Conservation (phyloP, 805 yeast genomes). For the Zygoascus ofunaensis region DNA sequence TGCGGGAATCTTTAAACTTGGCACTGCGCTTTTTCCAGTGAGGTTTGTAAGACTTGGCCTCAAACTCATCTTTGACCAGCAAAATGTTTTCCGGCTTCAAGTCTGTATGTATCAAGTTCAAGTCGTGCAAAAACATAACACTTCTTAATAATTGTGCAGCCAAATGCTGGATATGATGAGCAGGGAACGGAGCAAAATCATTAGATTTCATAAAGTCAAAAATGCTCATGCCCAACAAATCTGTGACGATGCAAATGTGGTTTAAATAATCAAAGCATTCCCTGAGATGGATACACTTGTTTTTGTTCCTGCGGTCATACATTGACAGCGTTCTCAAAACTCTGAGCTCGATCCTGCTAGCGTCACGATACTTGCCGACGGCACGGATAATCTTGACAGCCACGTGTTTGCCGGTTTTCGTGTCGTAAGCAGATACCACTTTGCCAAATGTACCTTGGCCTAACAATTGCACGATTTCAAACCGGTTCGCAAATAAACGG, state of each 20-base stretch:
- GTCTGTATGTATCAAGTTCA: constrained; percentile 89
- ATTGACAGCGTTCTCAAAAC: constrained; percentile 65
- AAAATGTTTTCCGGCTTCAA: constrained; percentile 92
- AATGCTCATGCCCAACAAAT: constrained; percentile 70
- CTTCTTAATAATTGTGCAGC: constrained; percentile 77
- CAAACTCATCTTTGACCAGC: constrained; percentile 45
- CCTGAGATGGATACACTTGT: constrained; percentile 73
- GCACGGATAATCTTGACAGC: constrained; percentile 92
- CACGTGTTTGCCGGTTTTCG: constrained; percentile 46
- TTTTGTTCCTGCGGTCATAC: constrained; percentile 57
- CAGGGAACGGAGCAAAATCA: constrained; percentile 83
- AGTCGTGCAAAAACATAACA: constrained; percentile 81
- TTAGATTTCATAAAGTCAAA: constrained; percentile 86
- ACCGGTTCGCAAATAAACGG: constrained; percentile 49
- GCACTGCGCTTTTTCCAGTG: constrained; percentile 10
- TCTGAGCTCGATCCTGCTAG: constrained; percentile 84
- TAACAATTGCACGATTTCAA: constrained; percentile 53
- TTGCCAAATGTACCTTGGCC: constrained; percentile 95
- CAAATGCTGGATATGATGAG: constrained; percentile 82
- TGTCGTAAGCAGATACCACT: constrained; percentile 76
- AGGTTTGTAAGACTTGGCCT: constrained; percentile 27
- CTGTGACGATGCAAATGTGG: constrained; percentile 91
- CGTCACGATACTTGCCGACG: constrained; percentile 89
- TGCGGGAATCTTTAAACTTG: constrained; percentile 14
- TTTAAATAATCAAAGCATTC: constrained; percentile 90